Conservation (phyloP, 1,284 basidiomycete genomes). For the Melanopsichium pennsylvanicum region DNA sequence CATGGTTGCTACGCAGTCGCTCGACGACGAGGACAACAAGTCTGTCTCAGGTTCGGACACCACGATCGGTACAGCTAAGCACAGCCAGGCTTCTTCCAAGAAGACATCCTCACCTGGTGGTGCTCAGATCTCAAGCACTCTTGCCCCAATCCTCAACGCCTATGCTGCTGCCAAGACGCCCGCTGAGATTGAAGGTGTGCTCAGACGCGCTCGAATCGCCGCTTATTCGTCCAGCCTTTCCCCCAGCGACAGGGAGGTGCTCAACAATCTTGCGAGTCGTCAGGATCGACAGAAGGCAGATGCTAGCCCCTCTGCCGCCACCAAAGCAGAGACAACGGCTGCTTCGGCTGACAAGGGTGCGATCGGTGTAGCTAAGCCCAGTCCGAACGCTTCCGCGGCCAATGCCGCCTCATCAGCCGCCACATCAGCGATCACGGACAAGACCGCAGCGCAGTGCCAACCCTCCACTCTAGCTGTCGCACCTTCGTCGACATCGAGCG, state of each 20-base stretch:
- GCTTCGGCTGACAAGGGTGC: constrained; percentile 4
- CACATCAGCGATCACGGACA: constrained; percentile 1
- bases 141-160: constrained; percentile 56
- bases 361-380: constrained; percentile 8
- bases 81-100: constrained; percentile 17
- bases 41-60: constrained; percentile 39
- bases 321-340: not conserved
- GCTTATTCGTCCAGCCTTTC: constrained; percentile 51
- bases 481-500: constrained; percentile 6
- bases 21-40: constrained; percentile 34
- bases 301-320: constrained; percentile 9
- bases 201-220: constrained; percentile 53
- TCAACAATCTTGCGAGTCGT: constrained; percentile 43
- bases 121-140: constrained; percentile 31
- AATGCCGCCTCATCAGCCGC: not conserved
- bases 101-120: constrained; percentile 24
- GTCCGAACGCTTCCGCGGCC: not conserved
- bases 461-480: not conserved
- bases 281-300: constrained; percentile 40
- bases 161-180: constrained; percentile 61
- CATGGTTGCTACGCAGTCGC: constrained; percentile 22
- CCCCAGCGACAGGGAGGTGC: constrained; percentile 51
- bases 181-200: constrained; percentile 54
- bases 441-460: not conserved
- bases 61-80: constrained; percentile 20